Evolutionary conservation across 768 basidiomycete genomes (phyloP).

Genomic region (Suillus discolor): DNA sequence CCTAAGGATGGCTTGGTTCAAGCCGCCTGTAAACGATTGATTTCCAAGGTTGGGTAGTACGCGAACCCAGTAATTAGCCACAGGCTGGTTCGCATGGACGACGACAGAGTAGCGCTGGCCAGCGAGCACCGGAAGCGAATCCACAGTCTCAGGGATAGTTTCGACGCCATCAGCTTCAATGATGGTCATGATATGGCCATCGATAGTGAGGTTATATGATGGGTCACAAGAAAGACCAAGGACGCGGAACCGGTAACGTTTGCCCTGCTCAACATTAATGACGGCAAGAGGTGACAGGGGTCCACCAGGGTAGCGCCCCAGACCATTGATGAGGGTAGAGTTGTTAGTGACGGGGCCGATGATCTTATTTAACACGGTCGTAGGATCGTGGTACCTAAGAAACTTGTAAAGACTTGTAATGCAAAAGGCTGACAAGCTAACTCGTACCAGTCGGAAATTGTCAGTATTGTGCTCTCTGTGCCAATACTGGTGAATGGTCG

Average conservation of each 20-base stretch:
- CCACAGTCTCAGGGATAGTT: slow-evolving; percentile 36
- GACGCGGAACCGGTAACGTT: slow-evolving; percentile 43
- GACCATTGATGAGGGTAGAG: slow-evolving; percentile 47
- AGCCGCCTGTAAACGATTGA: slow-evolving; percentile 35
- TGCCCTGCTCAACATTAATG: slow-evolving; percentile 39
- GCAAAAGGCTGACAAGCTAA: background rate
- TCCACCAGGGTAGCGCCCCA: slow-evolving; percentile 40
- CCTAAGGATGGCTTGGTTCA: slow-evolving; percentile 43
- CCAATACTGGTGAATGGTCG: slow-evolving; percentile 4
- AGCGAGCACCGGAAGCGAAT: slow-evolving; percentile 44
- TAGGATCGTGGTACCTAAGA: slow-evolving; percentile 31
- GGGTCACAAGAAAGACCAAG: slow-evolving; percentile 37
- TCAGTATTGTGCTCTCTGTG: slow-evolving; percentile 45
- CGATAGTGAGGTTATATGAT: slow-evolving; percentile 35
- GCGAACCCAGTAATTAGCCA: slow-evolving; percentile 47
- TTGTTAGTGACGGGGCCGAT: slow-evolving; percentile 29
- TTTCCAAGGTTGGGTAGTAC: slow-evolving; percentile 32
- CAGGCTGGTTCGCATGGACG: slow-evolving; percentile 37
- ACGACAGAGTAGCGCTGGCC: slow-evolving; percentile 46
- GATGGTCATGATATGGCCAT: slow-evolving; percentile 40
- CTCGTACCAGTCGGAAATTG: slow-evolving; percentile 47
- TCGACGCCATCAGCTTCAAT: slow-evolving; percentile 47
- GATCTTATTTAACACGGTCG: slow-evolving; percentile 13
- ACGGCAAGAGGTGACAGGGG: slow-evolving; percentile 38
- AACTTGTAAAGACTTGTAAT: background rate